These are phyloP conservation scores for Mortierella sp. DNA, from an alignment of 371 early-diverging fungal species.

Conservation along the genomic window DNA sequence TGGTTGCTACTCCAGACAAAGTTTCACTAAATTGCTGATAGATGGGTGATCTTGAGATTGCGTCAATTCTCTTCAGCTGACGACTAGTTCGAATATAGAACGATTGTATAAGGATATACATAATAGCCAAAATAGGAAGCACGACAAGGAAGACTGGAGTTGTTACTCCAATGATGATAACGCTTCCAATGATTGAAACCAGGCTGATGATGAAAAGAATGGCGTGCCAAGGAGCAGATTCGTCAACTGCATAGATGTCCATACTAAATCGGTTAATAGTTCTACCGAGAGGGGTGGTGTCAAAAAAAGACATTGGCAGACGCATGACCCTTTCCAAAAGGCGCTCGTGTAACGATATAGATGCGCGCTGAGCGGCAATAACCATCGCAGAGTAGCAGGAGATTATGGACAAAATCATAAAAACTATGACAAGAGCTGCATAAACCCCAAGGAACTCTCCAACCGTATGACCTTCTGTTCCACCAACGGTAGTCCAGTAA, in stretches of 20 bases:
- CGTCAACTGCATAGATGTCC: constrained; percentile 22
- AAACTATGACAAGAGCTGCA: constrained; percentile 53
- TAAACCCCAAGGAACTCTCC: constrained; percentile 35
- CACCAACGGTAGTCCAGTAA: constrained; percentile 58
- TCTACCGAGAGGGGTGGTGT: constrained; percentile 86
- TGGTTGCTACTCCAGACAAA: constrained; percentile 77
- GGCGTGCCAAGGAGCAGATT: constrained; percentile 18
- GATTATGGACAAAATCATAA: constrained; percentile 58
- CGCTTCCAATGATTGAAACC: constrained; percentile 22
- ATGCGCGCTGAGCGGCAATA: constrained; percentile 52
- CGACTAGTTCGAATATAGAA: constrained; percentile 77
- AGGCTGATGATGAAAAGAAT: constrained; percentile 13
- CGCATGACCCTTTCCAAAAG: constrained; percentile 74
- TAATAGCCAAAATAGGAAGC: constrained; percentile 36
- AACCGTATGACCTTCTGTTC: constrained; percentile 1
- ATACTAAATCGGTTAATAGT: constrained; percentile 76
- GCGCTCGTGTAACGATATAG: constrained; percentile 71
- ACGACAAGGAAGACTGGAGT: constrained; percentile 36
- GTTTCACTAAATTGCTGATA: too few species aligned
- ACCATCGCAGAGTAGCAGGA: constrained; percentile 44
- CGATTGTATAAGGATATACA: constrained; percentile 71
- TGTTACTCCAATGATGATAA: constrained; percentile 28
- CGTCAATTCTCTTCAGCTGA: constrained; percentile 85
- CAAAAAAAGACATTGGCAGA: constrained; percentile 86
- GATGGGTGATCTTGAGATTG: constrained; percentile 82